Conservation (phyloP, 176 grass and related monocot genomes). For the Neostapfia colusana region DNA sequence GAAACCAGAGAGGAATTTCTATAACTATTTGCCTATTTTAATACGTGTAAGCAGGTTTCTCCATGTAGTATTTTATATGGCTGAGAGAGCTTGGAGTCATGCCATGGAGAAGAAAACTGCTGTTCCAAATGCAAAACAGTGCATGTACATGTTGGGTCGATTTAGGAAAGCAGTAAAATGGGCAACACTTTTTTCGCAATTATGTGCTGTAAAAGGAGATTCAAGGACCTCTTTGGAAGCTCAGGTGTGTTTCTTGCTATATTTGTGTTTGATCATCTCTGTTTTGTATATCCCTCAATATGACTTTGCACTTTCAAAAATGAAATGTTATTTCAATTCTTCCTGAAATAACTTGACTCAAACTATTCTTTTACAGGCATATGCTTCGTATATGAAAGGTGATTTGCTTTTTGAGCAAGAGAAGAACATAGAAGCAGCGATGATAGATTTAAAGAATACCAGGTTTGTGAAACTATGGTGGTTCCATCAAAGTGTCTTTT, state of each 20-base stretch:
- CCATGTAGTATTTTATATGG: conserved; percentile 91
- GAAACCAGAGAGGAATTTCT: background rate
- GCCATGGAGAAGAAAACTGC: conserved; percentile 99
- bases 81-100: conserved; percentile 95
- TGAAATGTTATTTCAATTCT: background rate
- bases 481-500: background rate
- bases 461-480: conserved; percentile 52
- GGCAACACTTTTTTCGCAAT: conserved; percentile 75
- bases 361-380: conserved; percentile 54
- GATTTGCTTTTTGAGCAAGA: conserved; percentile 96
- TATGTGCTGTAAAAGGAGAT: conserved; percentile 93
- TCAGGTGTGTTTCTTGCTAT: conserved; percentile 53
- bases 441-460: conserved; percentile 91
- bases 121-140: conserved; percentile 73
- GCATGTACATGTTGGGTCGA: conserved; percentile 92
- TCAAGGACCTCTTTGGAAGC: conserved; percentile 94
- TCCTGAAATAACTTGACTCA: background rate
- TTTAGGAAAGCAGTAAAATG: conserved; percentile 96
- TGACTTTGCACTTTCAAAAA: background rate
- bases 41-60: conserved; percentile 64
- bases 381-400: conserved; percentile 98
- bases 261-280: conserved; percentile 14
- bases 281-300: background rate
- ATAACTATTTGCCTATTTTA: conserved; percentile 21
- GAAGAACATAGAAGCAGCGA: conserved; percentile 84